A percentile compares a stretch with the other conserved stretches of the same genome.
phyloP scores from a whole-genome alignment of 176 grass and related monocot species.

The Echinochloa phyllopogon region DNA sequence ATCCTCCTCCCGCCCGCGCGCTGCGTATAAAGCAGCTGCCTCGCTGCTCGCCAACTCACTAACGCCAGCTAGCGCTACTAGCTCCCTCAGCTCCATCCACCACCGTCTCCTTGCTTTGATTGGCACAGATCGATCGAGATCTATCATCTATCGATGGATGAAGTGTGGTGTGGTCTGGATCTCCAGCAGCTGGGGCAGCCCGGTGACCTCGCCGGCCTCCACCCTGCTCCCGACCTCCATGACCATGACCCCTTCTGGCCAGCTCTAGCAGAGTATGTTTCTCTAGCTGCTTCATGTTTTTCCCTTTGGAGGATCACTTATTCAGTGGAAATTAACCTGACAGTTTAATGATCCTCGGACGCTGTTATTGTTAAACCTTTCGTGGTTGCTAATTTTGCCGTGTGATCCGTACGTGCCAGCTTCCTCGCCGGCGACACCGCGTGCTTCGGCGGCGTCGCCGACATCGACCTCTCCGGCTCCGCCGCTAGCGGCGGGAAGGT shows the following conservation, averaged over 20 bases:
- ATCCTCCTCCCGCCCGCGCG: no score
- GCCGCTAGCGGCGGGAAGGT: neutral
- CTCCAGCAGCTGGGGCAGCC: conserved; percentile 40
- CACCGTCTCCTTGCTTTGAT: neutral
- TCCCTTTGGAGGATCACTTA: no score
- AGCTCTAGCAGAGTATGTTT: conserved; percentile 37
- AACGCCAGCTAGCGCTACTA: neutral
- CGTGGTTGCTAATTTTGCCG: no score
- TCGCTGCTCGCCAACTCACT: neutral
- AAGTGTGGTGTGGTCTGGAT: conserved; percentile 51
- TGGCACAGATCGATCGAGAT: neutral
- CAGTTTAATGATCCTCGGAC: neutral
- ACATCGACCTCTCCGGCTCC: conserved; percentile 8
- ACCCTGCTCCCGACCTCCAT: neutral
- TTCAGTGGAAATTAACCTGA: neutral
- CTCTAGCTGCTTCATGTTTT: no score
- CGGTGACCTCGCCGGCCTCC: conserved; percentile 27
- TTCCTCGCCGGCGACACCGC: conserved; percentile 32
- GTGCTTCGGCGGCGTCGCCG: conserved; percentile 34
- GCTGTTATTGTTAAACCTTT: neutral
- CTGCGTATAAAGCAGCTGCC: conserved; percentile 7
- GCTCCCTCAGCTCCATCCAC: neutral
- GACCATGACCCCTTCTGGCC: conserved; percentile 45
- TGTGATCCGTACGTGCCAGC: neutral
- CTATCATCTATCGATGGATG: conserved; percentile 30